Percentiles rank a stretch among this genome's conserved stretches.
These are phyloP conservation scores for Gnomoniopsis sp. DNA, from an alignment of 2,329 filamentous ascomycete genomes.

Conservation along the genomic window DNA sequence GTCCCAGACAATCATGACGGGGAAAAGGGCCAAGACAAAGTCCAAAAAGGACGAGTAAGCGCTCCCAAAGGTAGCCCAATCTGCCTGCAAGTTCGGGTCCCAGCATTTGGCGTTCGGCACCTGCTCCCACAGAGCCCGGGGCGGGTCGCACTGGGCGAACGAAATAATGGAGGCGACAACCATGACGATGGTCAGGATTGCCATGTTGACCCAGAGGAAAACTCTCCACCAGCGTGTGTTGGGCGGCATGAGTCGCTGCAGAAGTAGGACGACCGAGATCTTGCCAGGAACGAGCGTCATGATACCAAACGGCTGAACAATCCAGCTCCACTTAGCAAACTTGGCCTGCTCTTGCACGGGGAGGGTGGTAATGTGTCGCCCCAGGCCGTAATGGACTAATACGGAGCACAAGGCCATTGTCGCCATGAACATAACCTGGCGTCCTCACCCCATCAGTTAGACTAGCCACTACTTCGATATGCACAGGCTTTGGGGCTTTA, in stretches of 20 bases:
- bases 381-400: background rate
- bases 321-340: conserved; percentile 4
- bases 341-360: background rate
- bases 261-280: background rate
- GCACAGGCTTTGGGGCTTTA: background rate
- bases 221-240: background rate
- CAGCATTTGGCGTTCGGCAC: background rate
- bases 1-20: background rate
- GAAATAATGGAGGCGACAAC: background rate
- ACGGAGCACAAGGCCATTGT: background rate
- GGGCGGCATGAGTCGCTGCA: background rate
- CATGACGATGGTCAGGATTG: background rate
- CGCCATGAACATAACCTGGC: background rate
- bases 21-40: background rate
- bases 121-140: background rate
- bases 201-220: conserved; percentile 1
- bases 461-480: background rate
- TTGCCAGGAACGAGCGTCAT: background rate
- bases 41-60: background rate
- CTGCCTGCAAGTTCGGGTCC: background rate
- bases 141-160: conserved; percentile 4
- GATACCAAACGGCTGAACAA: background rate
- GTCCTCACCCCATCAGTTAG: background rate
- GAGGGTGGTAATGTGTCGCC: background rate
- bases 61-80: background rate